Evolutionary conservation across 2,329 filamentous ascomycete genomes (phyloP).

Genomic region (Periconia digitata): DNA sequence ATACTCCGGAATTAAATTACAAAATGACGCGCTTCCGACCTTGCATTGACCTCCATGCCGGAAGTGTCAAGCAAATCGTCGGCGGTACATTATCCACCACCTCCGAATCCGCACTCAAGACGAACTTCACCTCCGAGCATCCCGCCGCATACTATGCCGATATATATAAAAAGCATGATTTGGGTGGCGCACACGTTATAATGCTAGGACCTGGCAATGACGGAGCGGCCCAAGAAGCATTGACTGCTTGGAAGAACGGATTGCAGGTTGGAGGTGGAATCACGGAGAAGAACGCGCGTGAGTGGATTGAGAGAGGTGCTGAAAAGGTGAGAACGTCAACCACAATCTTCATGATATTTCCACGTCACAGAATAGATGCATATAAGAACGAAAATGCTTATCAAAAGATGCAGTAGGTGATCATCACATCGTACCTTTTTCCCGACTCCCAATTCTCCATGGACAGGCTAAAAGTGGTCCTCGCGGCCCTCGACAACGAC

Average conservation of each 20-base stretch:
- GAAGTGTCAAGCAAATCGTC: conserved; percentile 97
- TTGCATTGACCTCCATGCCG: conserved; percentile 97
- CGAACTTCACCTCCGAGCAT: conserved; percentile 87
- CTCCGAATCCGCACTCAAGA: conserved; percentile 61
- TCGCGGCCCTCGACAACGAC: conserved; percentile 72
- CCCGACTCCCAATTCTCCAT: conserved; percentile 80
- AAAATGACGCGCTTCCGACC: conserved; percentile 90
- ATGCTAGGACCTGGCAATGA: conserved; percentile 92
- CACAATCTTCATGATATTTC: background rate
- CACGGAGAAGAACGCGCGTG: conserved; percentile 76
- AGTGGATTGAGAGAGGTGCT: conserved; percentile 86
- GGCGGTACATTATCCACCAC: conserved; percentile 73
- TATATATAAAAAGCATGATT: conserved; percentile 74
- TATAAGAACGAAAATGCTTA: conserved; percentile 10
- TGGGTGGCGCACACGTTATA: conserved; percentile 88
- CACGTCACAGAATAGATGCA: background rate
- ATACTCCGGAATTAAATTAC: too few relatives aligned
- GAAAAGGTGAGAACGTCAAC: conserved; percentile 81
- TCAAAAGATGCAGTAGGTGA: conserved; percentile 66
- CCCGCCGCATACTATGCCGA: conserved; percentile 78
- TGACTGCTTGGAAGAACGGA: conserved; percentile 74
- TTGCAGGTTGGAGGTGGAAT: conserved; percentile 96
- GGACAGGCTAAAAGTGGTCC: conserved; percentile 70
- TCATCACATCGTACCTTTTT: conserved; percentile 95
- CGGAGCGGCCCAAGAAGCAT: conserved; percentile 73